Evolutionary conservation across 495 filamentous ascomycete species (phyloP), one percentile per base, ranked within the genome.

Genomic region (Hypoxylon fragiforme): DNA sequence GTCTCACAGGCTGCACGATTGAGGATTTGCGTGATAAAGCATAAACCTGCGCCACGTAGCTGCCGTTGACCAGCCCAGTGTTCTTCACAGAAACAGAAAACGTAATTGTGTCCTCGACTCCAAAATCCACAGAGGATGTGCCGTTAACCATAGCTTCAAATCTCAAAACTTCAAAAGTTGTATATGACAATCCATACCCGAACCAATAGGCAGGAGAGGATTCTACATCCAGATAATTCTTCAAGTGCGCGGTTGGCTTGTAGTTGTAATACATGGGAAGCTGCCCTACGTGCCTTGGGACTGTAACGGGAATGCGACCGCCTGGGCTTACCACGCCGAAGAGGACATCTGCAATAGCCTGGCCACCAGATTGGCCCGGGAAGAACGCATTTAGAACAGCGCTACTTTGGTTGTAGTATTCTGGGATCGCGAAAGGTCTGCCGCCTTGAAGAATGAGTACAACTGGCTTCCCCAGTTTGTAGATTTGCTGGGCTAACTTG

Each of bases 301-400:
- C 61, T 3, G 67, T 70, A 26, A 74, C 59, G 1, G 73, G 67
- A 28, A 75, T 59, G 14, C 69, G 53, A 7, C 75, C 77, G 6
- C 73, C 75, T 0, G 77, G 77, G 30, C 70, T 77, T 3, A 69
- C 65, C 2, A 47, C 45, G 1, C 77, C 77, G 44, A 77, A 77
- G 7, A 80, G 54, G 6, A 72, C 67, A 54, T 80, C 70, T 0
- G 71, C 67, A 20, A 78, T 67, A 14, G 77, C 77, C 35, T 79
- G 77, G 1, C 77, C 75, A 20, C 77, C 75, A 26, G 73, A 56
- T 45, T 77, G 71, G 11, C 74, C 74, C 0, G 70, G 70, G 40
- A 75, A 77, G 40, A 68, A 70, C 0, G 73, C 64, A 18, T 57
- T 66, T 3, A 77, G 12, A 7, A 74, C 70, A 2, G 70, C 68